phyloP scores from a whole-genome alignment of 2,329 filamentous ascomycete species.

The Neurospora sp. region DNA sequence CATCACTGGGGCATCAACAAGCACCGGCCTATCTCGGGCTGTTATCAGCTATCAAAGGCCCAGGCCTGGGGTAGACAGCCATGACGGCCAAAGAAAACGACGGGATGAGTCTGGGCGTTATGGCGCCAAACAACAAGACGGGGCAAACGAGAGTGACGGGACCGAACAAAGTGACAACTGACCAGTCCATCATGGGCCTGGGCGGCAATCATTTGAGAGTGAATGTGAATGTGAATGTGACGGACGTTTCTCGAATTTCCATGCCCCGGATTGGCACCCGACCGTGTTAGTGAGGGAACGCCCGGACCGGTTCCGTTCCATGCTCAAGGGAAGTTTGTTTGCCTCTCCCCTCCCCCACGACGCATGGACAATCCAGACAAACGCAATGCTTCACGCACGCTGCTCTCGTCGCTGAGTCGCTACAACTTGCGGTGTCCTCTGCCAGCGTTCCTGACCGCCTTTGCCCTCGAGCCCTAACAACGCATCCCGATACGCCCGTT shows the following conservation, averaged over 20 bases:
- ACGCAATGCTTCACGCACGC: neutral
- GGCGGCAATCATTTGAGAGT: neutral
- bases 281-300: neutral
- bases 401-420: constrained; percentile 6
- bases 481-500: neutral
- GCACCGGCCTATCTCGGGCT: neutral
- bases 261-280: constrained; percentile 10
- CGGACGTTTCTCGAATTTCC: constrained; percentile 3
- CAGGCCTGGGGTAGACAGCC: neutral
- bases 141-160: neutral
- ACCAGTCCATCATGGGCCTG: neutral
- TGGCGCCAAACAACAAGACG: neutral
- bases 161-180: neutral
- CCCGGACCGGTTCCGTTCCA: neutral
- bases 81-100: neutral
- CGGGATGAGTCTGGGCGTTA: neutral
- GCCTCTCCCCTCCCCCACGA: constrained; percentile 2
- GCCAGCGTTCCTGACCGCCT: constrained; percentile 6
- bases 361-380: constrained; percentile 5
- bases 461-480: constrained; percentile 1
- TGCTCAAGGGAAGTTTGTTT: neutral
- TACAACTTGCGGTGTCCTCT: constrained; percentile 12
- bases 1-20: neutral
- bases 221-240: neutral
- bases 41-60: neutral